Evolutionary conservation across 2,329 filamentous ascomycete genomes (phyloP), one percentile per base, ranked within the genome.

Genomic region (Helotiales sp.): DNA sequence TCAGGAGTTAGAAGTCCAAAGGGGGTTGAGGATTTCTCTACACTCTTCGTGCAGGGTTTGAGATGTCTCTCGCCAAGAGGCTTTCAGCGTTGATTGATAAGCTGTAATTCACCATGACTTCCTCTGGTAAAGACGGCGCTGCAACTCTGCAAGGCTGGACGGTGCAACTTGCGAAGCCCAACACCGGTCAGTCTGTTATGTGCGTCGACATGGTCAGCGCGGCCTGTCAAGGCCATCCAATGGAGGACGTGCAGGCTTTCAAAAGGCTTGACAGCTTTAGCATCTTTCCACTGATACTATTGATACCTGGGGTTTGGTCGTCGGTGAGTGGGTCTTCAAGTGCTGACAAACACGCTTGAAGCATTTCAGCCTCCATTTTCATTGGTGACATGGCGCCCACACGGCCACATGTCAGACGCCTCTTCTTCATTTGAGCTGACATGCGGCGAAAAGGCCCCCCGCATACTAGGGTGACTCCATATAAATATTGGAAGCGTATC

Each of bases 341-440:
- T 48, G 49, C 51, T 51, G 40, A 22, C 30, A 38, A 25, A n/a
- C 6, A 24, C n/a, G 19, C 29, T 17, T 22, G 36, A n/a, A n/a
- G 36, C 19, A 25, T 22, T 56, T 56, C 47, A 57, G 54, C 54
- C 54, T 57, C 54, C 22, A 2, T n/a, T 19, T 10, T 34, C 24
- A 57, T 57, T 52, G 47, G 53, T 38, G 47, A 51, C 25, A 36
- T 55, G 33, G 54, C 33, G 47, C 29, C 22, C n/a, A 19, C 40
- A 12, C n/a, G 36, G 17, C 36, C 36, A 22, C 17, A 44, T 29
- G 9, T 52, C 24, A 42, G 50, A 52, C 25, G n/a, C 24, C 15
- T 10, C 30, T 17, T 31, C 42, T 13, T 47, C 47, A 13, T 22
- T 7, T 8, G n/a, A n/a, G n/a, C n/a, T n/a, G n/a, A n/a, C n/a